These are phyloP conservation scores for Dioscorea zingiberensis DNA, from an alignment of 106 monocot genomes.

Conservation along the genomic window DNA sequence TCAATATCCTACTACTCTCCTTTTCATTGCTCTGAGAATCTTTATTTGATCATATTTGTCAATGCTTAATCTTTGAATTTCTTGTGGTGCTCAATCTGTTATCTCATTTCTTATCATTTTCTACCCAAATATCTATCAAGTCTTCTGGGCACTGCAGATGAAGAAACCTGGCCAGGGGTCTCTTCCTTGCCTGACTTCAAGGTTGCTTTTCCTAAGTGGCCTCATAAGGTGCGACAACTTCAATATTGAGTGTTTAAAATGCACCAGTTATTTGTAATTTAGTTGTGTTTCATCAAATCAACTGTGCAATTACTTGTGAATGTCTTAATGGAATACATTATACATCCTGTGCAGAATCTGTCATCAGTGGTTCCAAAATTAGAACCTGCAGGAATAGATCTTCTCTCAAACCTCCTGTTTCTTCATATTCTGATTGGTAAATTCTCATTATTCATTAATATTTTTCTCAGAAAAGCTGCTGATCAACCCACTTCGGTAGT, in stretches of 20 bases:
- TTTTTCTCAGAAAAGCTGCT: slow-evolving; percentile 68
- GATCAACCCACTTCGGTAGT: slow-evolving; percentile 65
- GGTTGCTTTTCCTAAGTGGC: slow-evolving; percentile 92
- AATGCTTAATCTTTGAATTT: slow-evolving; percentile 1
- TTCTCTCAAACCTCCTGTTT: slow-evolving; percentile 36
- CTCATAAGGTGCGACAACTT: slow-evolving; percentile 54
- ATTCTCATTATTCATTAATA: background rate
- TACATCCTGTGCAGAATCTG: slow-evolving; percentile 53
- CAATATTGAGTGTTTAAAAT: background rate
- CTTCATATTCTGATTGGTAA: background rate
- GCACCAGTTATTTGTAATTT: background rate
- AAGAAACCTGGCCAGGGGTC: slow-evolving; percentile 95
- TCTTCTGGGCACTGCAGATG: slow-evolving; percentile 88
- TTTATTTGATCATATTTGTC: background rate
- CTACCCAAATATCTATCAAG: slow-evolving; percentile 13
- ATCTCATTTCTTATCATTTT: background rate
- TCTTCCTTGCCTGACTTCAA: slow-evolving; percentile 88
- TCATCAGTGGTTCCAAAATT: slow-evolving; percentile 74
- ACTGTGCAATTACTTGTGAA: background rate
- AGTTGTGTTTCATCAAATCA: background rate
- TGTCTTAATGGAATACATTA: background rate
- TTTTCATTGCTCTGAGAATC: too few relatives aligned
- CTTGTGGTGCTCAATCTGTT: slow-evolving; percentile 4
- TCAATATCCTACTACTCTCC: too few relatives aligned
- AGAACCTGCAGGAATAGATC: slow-evolving; percentile 80